phyloP scores from a whole-genome alignment of 2,329 filamentous ascomycete genomes.

The Magnaporthiopsis rhizophila region DNA sequence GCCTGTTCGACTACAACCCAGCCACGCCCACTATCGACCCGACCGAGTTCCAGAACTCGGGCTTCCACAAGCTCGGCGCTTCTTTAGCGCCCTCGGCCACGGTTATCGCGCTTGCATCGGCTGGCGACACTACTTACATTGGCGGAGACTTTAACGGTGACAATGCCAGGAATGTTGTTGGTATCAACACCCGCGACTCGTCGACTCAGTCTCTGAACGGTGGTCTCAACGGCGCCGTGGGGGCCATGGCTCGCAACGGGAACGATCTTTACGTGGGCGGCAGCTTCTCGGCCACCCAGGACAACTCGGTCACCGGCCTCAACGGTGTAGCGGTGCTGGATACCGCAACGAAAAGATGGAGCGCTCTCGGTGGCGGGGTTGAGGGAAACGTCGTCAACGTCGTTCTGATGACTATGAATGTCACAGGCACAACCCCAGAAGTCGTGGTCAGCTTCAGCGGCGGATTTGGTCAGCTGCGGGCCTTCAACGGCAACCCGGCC shows the following conservation, averaged over 20 bases:
- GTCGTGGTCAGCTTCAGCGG: constrained; percentile 74
- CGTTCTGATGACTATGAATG: constrained; percentile 70
- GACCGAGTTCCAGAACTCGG: constrained; percentile 59
- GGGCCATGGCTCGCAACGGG: constrained; percentile 59
- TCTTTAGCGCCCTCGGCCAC: constrained; percentile 59
- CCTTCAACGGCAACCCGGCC: constrained; percentile 55
- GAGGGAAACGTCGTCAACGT: constrained; percentile 69
- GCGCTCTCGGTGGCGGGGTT: constrained; percentile 74
- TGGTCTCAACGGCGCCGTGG: constrained; percentile 75
- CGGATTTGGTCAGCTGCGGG: constrained; percentile 64
- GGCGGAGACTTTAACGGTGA: constrained; percentile 76
- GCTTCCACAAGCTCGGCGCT: constrained; percentile 68
- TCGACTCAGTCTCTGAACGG: constrained; percentile 55
- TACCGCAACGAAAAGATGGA: constrained; percentile 61
- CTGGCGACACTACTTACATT: constrained; percentile 60
- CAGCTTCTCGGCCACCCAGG: constrained; percentile 67
- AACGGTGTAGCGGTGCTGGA: constrained; percentile 73
- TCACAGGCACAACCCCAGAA: constrained; percentile 61
- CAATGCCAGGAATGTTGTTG: constrained; percentile 65
- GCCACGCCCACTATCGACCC: constrained; percentile 47
- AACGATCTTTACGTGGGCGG: constrained; percentile 73
- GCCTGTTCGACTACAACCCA: constrained; percentile 83
- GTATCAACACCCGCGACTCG: constrained; percentile 56
- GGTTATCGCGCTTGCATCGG: constrained; percentile 60
- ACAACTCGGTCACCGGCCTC: constrained; percentile 54